These are phyloP conservation scores for Eustoma russellianum DNA, from an alignment of 257 asterid genomes.

Conservation along the genomic window DNA sequence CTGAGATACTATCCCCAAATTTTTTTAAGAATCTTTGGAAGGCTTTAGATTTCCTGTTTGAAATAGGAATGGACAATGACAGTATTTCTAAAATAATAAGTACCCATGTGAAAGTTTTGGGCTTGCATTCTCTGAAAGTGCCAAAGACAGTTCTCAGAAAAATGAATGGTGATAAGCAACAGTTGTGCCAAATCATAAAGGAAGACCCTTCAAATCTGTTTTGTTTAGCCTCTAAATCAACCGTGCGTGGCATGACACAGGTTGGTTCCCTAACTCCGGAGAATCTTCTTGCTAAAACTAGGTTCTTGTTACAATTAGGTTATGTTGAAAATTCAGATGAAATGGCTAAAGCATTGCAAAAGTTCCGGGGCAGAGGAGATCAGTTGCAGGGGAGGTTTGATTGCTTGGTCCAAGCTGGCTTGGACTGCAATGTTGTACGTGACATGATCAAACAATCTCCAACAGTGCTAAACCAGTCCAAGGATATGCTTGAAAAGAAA, in stretches of 20 bases:
- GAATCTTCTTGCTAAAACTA: constrained; percentile 38
- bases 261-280: constrained; percentile 44
- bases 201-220: constrained; percentile 46
- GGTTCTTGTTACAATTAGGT: constrained; percentile 60
- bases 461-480: constrained; percentile 56
- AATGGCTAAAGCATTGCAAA: constrained; percentile 67
- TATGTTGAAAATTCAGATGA: constrained; percentile 76
- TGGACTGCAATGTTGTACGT: constrained; percentile 53
- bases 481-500: constrained; percentile 54
- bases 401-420: constrained; percentile 64
- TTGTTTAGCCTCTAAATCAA: constrained; percentile 47
- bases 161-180: constrained; percentile 39
- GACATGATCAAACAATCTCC: constrained; percentile 75
- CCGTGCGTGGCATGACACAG: constrained; percentile 17
- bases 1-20: constrained; percentile 46
- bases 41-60: constrained; percentile 54
- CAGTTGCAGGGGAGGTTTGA: constrained; percentile 88
- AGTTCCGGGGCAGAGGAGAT: constrained; percentile 89
- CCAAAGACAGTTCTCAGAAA: constrained; percentile 50
- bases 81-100: constrained; percentile 35
- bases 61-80: constrained; percentile 51
- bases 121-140: constrained; percentile 50
- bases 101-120: constrained; percentile 35
- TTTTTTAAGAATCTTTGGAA: constrained; percentile 53
- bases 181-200: constrained; percentile 39